A percentile compares a stretch with the other conserved stretches of the same genome.
Evolutionary conservation across 768 basidiomycete species (phyloP).

Genomic region (Tricholoma sp.): DNA sequence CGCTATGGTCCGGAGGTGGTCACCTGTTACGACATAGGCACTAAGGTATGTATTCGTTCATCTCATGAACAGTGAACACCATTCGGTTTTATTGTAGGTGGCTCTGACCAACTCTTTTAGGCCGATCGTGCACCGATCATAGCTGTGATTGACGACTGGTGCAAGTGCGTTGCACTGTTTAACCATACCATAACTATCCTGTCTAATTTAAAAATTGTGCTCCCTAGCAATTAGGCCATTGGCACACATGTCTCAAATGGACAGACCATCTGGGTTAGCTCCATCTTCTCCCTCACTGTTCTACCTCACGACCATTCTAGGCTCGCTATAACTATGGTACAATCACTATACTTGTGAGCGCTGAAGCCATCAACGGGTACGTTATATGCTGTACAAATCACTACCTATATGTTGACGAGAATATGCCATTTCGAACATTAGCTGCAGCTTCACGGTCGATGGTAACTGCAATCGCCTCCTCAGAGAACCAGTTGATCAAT

Average conservation of each 20-base stretch:
- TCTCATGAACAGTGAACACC: not conserved
- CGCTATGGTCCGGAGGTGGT: slow-evolving; percentile 4
- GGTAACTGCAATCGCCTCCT: slow-evolving; percentile 17
- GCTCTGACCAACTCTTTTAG: not conserved
- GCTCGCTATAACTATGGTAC: slow-evolving; percentile 8
- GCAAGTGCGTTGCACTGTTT: slow-evolving; percentile 5
- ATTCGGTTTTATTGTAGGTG: not conserved
- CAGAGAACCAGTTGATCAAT: slow-evolving; percentile 10
- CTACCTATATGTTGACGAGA: not conserved
- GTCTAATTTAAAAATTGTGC: not conserved
- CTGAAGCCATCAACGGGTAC: slow-evolving; percentile 5
- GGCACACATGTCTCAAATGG: slow-evolving; percentile 1
- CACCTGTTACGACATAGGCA: slow-evolving; percentile 7
- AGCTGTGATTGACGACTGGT: slow-evolving; percentile 7
- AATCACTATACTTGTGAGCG: slow-evolving; percentile 8
- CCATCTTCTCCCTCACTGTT: not conserved
- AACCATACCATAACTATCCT: not conserved
- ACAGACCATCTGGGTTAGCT: slow-evolving; percentile 8
- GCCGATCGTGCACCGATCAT: slow-evolving; percentile 8
- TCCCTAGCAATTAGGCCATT: slow-evolving; percentile 5
- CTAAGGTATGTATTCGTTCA: not conserved
- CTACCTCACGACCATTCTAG: not conserved
- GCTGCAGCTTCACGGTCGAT: slow-evolving; percentile 10
- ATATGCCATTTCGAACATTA: not conserved
- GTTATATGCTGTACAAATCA: not conserved